Percentiles rank a stretch among this genome's conserved stretches.
Evolutionary conservation across 805 yeast species (phyloP).

Genomic region (Hanseniaspora lindneri): DNA sequence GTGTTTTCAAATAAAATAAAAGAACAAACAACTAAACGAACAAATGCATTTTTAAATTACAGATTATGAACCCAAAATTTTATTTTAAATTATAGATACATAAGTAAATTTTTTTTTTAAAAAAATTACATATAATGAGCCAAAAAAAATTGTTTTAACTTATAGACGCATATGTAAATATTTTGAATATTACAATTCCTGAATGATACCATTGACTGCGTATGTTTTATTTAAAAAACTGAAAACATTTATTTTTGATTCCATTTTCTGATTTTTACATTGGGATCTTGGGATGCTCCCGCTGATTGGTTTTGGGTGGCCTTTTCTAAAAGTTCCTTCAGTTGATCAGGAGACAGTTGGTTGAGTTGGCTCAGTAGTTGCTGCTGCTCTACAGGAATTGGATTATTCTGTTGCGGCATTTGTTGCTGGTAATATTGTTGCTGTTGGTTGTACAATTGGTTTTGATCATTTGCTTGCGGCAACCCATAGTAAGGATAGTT

Average conservation of each 20-base stretch:
- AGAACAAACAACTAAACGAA: neutral
- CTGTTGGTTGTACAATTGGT: neutral
- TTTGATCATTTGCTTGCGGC: neutral
- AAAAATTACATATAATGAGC: too few species aligned
- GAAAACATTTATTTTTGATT: neutral
- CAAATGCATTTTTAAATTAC: too few species aligned
- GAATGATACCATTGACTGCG: too few species aligned
- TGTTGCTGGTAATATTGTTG: neutral
- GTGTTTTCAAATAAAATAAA: conserved; percentile 20
- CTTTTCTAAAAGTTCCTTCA: neutral
- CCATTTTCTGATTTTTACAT: conserved; percentile 1
- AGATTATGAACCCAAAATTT: too few species aligned
- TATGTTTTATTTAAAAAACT: too few species aligned
- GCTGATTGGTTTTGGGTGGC: neutral
- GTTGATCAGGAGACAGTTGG: neutral
- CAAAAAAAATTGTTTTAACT: too few species aligned
- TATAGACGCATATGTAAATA: too few species aligned
- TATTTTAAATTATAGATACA: neutral
- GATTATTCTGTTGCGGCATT: neutral
- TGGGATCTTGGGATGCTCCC: neutral
- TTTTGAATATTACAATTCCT: too few species aligned
- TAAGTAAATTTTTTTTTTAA: too few species aligned
- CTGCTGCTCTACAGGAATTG: neutral
- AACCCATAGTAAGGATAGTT: conserved; percentile 3
- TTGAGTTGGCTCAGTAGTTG: neutral